Base-by-base conservation (phyloP, 305 asterid genomes). In the Fraxinus dipetala region DNA sequence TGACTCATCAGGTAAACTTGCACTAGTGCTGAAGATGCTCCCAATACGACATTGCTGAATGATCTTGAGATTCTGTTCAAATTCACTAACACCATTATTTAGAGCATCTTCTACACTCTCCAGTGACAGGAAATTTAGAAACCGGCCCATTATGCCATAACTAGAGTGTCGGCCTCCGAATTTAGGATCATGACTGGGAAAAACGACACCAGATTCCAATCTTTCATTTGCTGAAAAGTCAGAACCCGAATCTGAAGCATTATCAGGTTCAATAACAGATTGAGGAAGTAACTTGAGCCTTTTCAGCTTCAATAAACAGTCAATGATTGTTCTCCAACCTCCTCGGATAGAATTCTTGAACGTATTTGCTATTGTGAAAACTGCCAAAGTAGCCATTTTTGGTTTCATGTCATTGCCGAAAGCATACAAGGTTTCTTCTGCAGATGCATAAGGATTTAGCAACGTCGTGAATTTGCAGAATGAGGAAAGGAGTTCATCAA, bases 391-490 rank as follows among this genome's bases (percentile, higher is more conserved):
- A 0, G 99, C 99, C 96, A 94, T 92, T 85, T 91, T 93, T 1
- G 98, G 98, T 88, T 94, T 95, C 93, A 91, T 86, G 54, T 95
- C 97, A 10, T 95, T 93, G 91, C 95, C 89, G 85, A 95, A 94
- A 73, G 94, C 91, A 6, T 92, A 93, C 4, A 95, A 75, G 5
- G 97, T 95, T 85, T 95, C 99, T 77, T 95, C 98, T 10, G 97
- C 87, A 0, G 98, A 90, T 35, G 97, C 97, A 34, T 93, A 93
- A 18, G 97, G 97, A 77, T 95, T 94, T 9, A 94, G 78, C 79
- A 95, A 70, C 9, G 98, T 92, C 59, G 98, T 94, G 89, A 94
- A 93, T 87, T 94, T 95, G 89, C 97, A 93, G 85, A 95, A 95
- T 0, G 95, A 90, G 85, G 94, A 87, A 24, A 95, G 88, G 73